phyloP scores from a whole-genome alignment of 371 early-diverging fungal species.

The Rhizopus stolonifer region DNA sequence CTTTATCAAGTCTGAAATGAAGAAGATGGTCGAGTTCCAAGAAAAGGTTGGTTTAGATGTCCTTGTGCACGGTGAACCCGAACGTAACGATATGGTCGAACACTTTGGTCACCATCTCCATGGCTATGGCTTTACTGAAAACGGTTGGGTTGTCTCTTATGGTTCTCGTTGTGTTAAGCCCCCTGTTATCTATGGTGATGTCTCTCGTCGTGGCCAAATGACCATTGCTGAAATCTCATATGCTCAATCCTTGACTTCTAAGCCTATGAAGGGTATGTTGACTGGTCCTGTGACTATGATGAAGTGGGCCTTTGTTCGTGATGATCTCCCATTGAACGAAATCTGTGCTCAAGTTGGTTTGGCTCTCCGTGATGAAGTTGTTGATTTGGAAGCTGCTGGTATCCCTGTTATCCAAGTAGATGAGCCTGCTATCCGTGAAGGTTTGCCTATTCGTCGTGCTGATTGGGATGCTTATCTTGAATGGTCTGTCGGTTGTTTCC shows the following conservation, averaged over 20 bases:
- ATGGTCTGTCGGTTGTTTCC: constrained; percentile 95
- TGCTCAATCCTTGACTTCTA: constrained; percentile 85
- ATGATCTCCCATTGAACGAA: constrained; percentile 86
- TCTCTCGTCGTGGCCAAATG: constrained; percentile 88
- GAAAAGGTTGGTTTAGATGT: constrained; percentile 89
- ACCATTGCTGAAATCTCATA: constrained; percentile 81
- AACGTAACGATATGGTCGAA: constrained; percentile 98
- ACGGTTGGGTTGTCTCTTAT: constrained; percentile 97
- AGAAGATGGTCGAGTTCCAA: constrained; percentile 83
- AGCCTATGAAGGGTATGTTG: constrained; percentile 96
- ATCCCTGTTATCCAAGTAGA: constrained; percentile 95
- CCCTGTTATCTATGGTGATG: constrained; percentile 91
- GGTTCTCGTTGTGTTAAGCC: constrained; percentile 96
- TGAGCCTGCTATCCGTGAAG: constrained; percentile 98
- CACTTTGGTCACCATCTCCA: constrained; percentile 83
- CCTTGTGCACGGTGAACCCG: constrained; percentile 95
- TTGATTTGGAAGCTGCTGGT: constrained; percentile 89
- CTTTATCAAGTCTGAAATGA: constrained; percentile 87
- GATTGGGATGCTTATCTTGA: constrained; percentile 89
- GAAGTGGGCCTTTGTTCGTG: constrained; percentile 97
- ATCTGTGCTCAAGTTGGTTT: constrained; percentile 91
- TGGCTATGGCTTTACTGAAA: constrained; percentile 90
- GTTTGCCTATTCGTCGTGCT: constrained; percentile 87
- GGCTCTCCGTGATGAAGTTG: constrained; percentile 95
- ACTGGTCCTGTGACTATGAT: constrained; percentile 94